Percentiles rank a stretch among this genome's conserved stretches.
Evolutionary conservation across 257 asterid species (phyloP).

Genomic region (Oldenlandia corymbosa): DNA sequence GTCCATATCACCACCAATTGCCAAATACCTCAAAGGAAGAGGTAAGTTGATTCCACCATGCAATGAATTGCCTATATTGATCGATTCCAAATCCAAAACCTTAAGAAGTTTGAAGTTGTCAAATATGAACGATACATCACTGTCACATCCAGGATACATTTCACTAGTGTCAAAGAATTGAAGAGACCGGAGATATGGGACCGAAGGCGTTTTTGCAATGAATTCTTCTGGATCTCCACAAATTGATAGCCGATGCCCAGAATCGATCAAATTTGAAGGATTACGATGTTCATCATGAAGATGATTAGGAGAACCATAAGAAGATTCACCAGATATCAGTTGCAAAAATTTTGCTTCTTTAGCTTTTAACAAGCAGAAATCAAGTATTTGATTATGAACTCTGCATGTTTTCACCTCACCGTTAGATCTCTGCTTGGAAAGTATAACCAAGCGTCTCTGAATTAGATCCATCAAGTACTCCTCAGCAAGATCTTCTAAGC

Average conservation of each 20-base stretch:
- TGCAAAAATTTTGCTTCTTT: not conserved
- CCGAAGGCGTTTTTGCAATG: not conserved
- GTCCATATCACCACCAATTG: not conserved
- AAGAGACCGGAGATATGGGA: not conserved
- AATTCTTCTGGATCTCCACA: not conserved
- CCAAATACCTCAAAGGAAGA: not conserved
- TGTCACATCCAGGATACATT: not conserved
- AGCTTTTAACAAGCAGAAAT: not conserved
- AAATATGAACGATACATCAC: not conserved
- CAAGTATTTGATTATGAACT: slow-evolving; percentile 3
- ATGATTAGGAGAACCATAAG: not conserved
- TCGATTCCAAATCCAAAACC: not conserved
- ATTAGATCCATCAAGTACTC: slow-evolving; percentile 9
- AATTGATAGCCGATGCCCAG: not conserved
- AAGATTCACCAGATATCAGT: not conserved
- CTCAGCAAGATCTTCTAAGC: slow-evolving; percentile 10
- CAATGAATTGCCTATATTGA: not conserved
- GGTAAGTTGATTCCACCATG: not conserved
- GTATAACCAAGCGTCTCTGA: slow-evolving; percentile 10
- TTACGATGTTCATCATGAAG: not conserved
- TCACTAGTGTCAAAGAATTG: slow-evolving; percentile 1
- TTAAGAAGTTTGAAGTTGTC: not conserved
- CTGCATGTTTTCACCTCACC: slow-evolving; percentile 6
- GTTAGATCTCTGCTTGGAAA: not conserved
- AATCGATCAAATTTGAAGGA: not conserved